A percentile compares a stretch with the other conserved stretches of the same genome.
Conservation (phyloP, 2,329 filamentous ascomycete species). For the Penicillium sp. region DNA sequence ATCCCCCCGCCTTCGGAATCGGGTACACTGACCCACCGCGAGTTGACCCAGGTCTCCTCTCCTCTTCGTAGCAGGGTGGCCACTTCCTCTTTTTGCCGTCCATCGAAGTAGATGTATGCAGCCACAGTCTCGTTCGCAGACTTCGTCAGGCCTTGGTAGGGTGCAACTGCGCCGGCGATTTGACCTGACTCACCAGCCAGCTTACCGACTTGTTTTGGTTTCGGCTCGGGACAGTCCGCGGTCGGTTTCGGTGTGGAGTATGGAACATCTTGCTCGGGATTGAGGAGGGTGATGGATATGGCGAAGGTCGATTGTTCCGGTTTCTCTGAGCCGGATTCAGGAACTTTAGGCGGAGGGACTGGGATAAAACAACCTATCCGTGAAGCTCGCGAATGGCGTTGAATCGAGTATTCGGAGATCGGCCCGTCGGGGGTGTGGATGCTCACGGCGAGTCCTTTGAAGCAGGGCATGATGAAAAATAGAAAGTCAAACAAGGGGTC, state of each 20-base stretch:
- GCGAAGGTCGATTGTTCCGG: conserved; percentile 94
- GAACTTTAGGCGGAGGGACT: conserved; percentile 82
- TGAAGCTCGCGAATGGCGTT: conserved; percentile 86
- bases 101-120: conserved; percentile 98
- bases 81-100: conserved; percentile 91
- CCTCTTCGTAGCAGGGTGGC: conserved; percentile 88
- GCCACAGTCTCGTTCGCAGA: conserved; percentile 96
- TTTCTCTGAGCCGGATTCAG: conserved; percentile 67
- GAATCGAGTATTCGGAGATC: conserved; percentile 88
- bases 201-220: conserved; percentile 76
- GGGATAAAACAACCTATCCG: conserved; percentile 97
- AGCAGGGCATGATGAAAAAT: conserved; percentile 74
- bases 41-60: conserved; percentile 99
- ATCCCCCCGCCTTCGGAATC: conserved; percentile 89
- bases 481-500: conserved; percentile 1
- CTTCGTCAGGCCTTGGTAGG: conserved; percentile 89
- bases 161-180: conserved; percentile 63
- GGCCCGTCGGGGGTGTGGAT: conserved; percentile 82
- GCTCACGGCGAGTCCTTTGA: conserved; percentile 97
- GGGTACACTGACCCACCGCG: conserved; percentile 93
- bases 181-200: conserved; percentile 59
- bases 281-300: conserved; percentile 95
- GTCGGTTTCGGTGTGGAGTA: conserved; percentile 88
- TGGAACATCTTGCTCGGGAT: conserved; percentile 81
- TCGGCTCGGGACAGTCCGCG: conserved; percentile 73